phyloP scores from a whole-genome alignment of 2,329 filamentous ascomycete species.

The Neurospora crassa region DNA sequence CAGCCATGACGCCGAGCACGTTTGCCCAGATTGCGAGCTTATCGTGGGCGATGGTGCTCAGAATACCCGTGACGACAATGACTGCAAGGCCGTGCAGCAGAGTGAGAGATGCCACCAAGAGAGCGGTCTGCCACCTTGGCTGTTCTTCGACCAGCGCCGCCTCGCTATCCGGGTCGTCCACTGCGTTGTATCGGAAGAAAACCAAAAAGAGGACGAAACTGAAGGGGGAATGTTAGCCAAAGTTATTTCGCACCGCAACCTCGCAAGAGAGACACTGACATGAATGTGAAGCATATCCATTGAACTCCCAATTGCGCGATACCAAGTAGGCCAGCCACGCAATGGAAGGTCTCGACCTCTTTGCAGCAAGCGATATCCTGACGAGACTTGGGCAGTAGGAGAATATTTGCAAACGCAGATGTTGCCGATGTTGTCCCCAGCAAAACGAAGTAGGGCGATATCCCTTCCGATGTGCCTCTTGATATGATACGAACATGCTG shows the following conservation, averaged over 20 bases:
- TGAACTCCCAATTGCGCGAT: slow-evolving; percentile 87
- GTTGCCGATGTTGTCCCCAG: slow-evolving; percentile 88
- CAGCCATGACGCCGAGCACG: slow-evolving; percentile 69
- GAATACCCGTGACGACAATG: slow-evolving; percentile 57
- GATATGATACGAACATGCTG: slow-evolving; percentile 89
- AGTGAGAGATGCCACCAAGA: slow-evolving; percentile 63
- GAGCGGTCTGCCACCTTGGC: slow-evolving; percentile 68
- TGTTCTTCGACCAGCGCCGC: slow-evolving; percentile 34
- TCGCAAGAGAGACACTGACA: slow-evolving; percentile 47
- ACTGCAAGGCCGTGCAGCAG: slow-evolving; percentile 66
- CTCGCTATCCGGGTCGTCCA: slow-evolving; percentile 38
- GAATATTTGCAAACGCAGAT: slow-evolving; percentile 83
- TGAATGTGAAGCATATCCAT: slow-evolving; percentile 84
- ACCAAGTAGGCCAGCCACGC: slow-evolving; percentile 74
- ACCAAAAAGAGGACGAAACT: slow-evolving; percentile 90
- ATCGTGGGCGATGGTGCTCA: slow-evolving; percentile 52
- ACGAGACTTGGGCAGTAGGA: slow-evolving; percentile 74
- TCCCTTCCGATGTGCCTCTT: slow-evolving; percentile 79
- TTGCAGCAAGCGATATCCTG: slow-evolving; percentile 80
- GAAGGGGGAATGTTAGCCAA: slow-evolving; percentile 8
- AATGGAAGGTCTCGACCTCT: slow-evolving; percentile 71
- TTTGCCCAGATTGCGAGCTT: slow-evolving; percentile 75
- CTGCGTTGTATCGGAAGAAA: slow-evolving; percentile 68
- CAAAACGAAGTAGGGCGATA: slow-evolving; percentile 90
- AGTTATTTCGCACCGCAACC: slow-evolving; percentile 8